Evolutionary conservation across 2,329 filamentous ascomycete genomes (phyloP), one percentile per base, ranked within the genome.

Genomic region (Scytalidium sp.): DNA sequence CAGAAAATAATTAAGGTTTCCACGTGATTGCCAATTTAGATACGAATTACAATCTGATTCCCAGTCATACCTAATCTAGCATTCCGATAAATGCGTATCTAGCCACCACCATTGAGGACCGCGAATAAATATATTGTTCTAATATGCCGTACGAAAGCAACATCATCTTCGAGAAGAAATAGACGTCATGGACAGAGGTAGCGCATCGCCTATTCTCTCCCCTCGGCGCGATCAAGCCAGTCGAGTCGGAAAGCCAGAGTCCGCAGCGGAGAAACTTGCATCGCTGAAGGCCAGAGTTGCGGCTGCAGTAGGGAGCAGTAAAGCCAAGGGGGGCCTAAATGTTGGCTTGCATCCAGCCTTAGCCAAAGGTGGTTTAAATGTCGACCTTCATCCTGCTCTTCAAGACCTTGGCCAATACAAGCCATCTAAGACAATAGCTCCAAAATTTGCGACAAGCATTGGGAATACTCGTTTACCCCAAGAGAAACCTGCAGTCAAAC

Each of bases 241-340:
- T 20, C 73, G 79, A 52, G 69, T 84, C 25, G 75, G 80, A 62
- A 77, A 83, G 60, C 60, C 76, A 43, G 73, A 82, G 56, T 76
- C 79, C 17, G 74, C 80, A 55, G 76, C 85, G 63, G 77, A 90
- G 68, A 76, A 81, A 56, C 75, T 93, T 56, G 90, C 89, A 43
- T 85, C 87, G 41, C 79, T 95, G 64, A 92, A 87, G 67, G 88
- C 88, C 20, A 81, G 89, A 59, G 87, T 94, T 11, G 87, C 87
- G 43, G 88, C 88, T 45, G 88, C 88, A 47, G 87, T 89, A 43
- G 74, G 72, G 23, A 74, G 72, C 63, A 72, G 58, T 67, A 72
- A 67, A 68, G 81, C 74, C 54, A 72, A 53, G 61, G 52, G 59
- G 67, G 56, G 71, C 67, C 36, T 73, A 70, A 46, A 67, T 70